phyloP scores from a whole-genome alignment of 1,139 yeast species.

The Scheffersomyces lignicola region DNA sequence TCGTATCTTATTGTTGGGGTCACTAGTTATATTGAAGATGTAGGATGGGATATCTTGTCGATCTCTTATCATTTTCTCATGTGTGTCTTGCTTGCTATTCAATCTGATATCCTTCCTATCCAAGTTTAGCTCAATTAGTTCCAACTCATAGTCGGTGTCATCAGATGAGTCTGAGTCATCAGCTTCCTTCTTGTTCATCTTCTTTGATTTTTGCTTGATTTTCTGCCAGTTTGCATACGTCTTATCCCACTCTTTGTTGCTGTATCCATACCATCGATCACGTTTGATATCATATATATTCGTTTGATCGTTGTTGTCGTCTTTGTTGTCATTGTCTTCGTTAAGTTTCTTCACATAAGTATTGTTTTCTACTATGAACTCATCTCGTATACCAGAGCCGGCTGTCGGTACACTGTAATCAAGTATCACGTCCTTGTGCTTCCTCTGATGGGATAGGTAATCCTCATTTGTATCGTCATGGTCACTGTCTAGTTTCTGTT shows the following conservation, averaged over 20 bases:
- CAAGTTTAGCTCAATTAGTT: conserved; percentile 49
- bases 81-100: conserved; percentile 34
- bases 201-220: conserved; percentile 22
- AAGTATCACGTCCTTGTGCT: conserved; percentile 18
- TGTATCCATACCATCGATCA: conserved; percentile 79
- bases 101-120: conserved; percentile 23
- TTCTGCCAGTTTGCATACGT: conserved; percentile 48
- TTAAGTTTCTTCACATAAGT: conserved; percentile 8
- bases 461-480: conserved; percentile 16
- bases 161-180: conserved; percentile 33
- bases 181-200: conserved; percentile 8
- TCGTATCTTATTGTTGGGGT: conserved; percentile 11
- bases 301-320: conserved; percentile 21
- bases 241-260: conserved; percentile 56
- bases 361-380: conserved; percentile 9
- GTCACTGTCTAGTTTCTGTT: conserved; percentile 8
- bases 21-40: conserved; percentile 17
- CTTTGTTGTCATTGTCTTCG: conserved; percentile 3
- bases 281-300: conserved; percentile 66
- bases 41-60: conserved; percentile 56
- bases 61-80: conserved; percentile 44
- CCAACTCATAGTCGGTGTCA: conserved; percentile 51
- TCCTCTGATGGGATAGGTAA: conserved; percentile 26
- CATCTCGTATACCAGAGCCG: conserved; percentile 37
- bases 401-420: conserved; percentile 33